Conservation (phyloP, 2,329 filamentous ascomycete genomes). For the Diatrype stigma region DNA sequence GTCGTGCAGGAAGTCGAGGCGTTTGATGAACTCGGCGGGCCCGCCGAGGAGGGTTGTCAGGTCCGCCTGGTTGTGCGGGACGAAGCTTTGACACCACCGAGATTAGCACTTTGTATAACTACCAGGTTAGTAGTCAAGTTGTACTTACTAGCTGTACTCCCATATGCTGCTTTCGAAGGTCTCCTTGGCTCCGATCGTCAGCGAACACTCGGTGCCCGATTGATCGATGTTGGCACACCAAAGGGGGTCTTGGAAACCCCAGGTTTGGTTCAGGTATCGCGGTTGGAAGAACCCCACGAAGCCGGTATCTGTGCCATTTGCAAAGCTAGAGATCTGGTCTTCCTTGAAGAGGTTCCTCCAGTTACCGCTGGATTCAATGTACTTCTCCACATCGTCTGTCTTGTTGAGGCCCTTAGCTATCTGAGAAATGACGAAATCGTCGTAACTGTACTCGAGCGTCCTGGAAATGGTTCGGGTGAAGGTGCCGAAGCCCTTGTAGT, state of each 20-base stretch:
- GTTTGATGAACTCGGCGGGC: conserved; percentile 48
- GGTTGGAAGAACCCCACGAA: conserved; percentile 70
- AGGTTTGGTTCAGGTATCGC: conserved; percentile 62
- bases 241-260: conserved; percentile 65
- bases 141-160: conserved; percentile 65
- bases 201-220: conserved; percentile 53
- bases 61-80: conserved; percentile 48
- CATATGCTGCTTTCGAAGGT: conserved; percentile 70
- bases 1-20: conserved; percentile 63
- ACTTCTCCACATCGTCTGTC: conserved; percentile 53
- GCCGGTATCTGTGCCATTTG: conserved; percentile 55
- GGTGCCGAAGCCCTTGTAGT: conserved; percentile 62
- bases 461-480: conserved; percentile 68
- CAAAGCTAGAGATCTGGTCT: conserved; percentile 50
- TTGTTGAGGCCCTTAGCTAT: conserved; percentile 56
- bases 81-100: conserved; percentile 33
- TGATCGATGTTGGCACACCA: conserved; percentile 54
- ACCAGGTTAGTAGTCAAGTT: neutral
- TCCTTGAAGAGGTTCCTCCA: conserved; percentile 65
- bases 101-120: too few relatives aligned
- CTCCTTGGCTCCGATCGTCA: conserved; percentile 58
- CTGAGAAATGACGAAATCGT: conserved; percentile 66
- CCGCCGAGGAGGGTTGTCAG: conserved; percentile 60
- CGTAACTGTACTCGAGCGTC: conserved; percentile 74
- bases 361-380: conserved; percentile 54